Evolutionary conservation across 1,284 basidiomycete species (phyloP).

Genomic region (Thecaphora thlaspeos): DNA sequence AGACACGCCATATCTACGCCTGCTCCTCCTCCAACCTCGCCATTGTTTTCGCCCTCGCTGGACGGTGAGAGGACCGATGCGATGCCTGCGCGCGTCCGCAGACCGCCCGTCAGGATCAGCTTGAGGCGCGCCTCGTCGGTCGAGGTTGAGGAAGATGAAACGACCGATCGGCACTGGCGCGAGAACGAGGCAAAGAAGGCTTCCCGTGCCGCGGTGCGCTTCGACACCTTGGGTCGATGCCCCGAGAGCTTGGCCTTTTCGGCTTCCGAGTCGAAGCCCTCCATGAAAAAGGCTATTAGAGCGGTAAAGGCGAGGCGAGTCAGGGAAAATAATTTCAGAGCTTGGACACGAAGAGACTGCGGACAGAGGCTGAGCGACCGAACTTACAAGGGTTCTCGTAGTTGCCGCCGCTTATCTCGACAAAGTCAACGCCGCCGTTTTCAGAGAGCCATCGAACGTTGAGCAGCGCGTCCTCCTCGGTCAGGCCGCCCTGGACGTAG

Average conservation of each 20-base stretch:
- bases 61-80: conserved; percentile 60
- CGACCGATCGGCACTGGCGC: conserved; percentile 55
- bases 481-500: conserved; percentile 66
- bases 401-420: conserved; percentile 83
- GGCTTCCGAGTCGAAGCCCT: conserved; percentile 54
- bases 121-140: conserved; percentile 59
- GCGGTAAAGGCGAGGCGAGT: neutral
- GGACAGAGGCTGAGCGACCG: neutral
- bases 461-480: conserved; percentile 64
- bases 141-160: conserved; percentile 1
- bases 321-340: neutral
- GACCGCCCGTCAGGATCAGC: conserved; percentile 76
- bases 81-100: conserved; percentile 68
- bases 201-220: conserved; percentile 60
- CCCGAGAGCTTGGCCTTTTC: conserved; percentile 32
- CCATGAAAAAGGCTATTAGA: conserved; percentile 46
- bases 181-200: conserved; percentile 60
- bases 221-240: conserved; percentile 9
- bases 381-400: conserved; percentile 74
- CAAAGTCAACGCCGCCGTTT: conserved; percentile 72
- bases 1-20: conserved; percentile 69
- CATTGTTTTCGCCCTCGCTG: too few relatives aligned
- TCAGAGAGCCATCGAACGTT: conserved; percentile 68
- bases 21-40: conserved; percentile 24
- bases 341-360: neutral